Evolutionary conservation across 2,329 filamentous ascomycete species (phyloP), one percentile per base, ranked within the genome.

Genomic region (Talaromyces sp.): DNA sequence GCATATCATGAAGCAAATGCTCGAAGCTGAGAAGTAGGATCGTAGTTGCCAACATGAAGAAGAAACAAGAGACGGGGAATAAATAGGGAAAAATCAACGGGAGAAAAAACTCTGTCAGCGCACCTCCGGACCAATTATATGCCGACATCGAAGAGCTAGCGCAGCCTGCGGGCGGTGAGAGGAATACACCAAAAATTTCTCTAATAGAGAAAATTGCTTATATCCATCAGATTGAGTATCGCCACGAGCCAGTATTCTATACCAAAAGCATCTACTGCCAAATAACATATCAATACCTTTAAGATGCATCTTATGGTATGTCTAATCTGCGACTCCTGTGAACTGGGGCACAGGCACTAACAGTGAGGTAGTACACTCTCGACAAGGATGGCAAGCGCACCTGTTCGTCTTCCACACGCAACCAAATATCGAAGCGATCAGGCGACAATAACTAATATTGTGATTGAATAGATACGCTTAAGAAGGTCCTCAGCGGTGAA

Each of bases 311-410:
- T 76, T 70, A 76, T 76, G 75, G 75, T 76, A 75, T 23, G 31
- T 64, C 3, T 35, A 23, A 16, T 48, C 16, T 7, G 1, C 1
- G 23, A 3, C 1, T 2, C 9, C 40, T 8, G 3, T 37, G 18
- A 9, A 7, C 2, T 12, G 9, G 1, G n/a, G 50, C 4, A 52
- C 56, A 8, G 6, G n/a, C 23, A 31, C 61, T 67, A 60, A 64
- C 61, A 44, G n/a, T 16, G 55, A 28, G 63, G 61, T 55, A 76
- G 95, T 96, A 93, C 87, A 95, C 90, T 67, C 82, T 93, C 80
- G 90, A 92, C 78, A 77, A 84, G 70, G 81, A 85, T 66, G 93
- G 93, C 83, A 93, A 92, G 83, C 92, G 93, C 77, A 81, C 89
- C 72, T 99, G 62, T 63, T 48, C 40, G 62, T 63, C 52, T 31